A percentile compares a stretch with the other conserved stretches of the same genome.
Conservation (phyloP, 106 monocot species). For the Agapanthus africanus region DNA sequence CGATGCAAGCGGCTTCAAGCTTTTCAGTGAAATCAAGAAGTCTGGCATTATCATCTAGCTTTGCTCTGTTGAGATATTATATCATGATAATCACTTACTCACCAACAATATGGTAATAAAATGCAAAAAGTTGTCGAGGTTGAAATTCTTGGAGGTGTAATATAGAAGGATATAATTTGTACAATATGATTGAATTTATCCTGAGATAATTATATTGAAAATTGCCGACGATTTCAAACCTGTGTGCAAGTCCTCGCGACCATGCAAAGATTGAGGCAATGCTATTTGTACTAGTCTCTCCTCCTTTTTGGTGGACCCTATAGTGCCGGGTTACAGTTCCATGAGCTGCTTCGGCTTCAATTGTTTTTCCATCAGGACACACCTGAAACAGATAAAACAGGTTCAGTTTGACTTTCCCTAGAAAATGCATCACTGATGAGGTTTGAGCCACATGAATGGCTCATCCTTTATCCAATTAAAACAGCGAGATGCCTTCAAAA, state of each 20-base stretch:
- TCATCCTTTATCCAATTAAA: no score
- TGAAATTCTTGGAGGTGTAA: no score
- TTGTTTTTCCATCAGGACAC: slow-evolving; percentile 98
- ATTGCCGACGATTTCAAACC: slow-evolving; percentile 45
- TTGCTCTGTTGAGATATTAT: slow-evolving; percentile 48
- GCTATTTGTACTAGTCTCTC: slow-evolving; percentile 98
- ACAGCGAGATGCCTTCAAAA: no score
- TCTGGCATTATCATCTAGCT: slow-evolving; percentile 68
- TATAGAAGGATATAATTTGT: no score
- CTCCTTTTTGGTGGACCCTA: slow-evolving; percentile 91
- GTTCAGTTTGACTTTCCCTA: not conserved
- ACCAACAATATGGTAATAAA: no score
- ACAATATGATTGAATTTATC: no score
- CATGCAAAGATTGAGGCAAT: slow-evolving; percentile 99
- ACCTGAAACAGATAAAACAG: slow-evolving; percentile 33
- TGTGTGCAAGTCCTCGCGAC: slow-evolving; percentile 92
- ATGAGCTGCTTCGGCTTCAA: slow-evolving; percentile 98
- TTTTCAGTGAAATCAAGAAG: slow-evolving; percentile 74
- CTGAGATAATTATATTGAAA: no score
- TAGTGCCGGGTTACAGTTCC: slow-evolving; percentile 96
- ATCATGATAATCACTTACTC: not conserved
- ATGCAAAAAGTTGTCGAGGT: no score
- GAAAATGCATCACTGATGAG: no score
- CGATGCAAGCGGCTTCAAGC: slow-evolving; percentile 86
- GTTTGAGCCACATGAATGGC: no score